Conservation (phyloP, 805 yeast species). For the Wickerhamiella shivajii region DNA sequence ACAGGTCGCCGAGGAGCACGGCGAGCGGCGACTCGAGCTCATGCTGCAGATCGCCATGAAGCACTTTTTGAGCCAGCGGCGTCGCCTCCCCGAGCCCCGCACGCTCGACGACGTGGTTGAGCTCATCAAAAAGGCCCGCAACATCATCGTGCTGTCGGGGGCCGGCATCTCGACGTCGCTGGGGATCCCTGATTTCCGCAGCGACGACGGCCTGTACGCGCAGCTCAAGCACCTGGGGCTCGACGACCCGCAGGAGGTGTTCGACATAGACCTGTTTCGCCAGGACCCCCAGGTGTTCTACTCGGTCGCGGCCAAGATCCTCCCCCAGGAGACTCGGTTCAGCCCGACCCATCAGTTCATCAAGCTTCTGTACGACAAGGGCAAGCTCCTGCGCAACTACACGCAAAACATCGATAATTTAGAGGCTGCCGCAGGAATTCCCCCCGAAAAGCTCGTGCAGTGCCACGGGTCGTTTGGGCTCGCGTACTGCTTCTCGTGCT, state of each 20-base stretch:
- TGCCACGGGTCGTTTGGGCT: constrained; percentile 89
- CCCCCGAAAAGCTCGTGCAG: constrained; percentile 54
- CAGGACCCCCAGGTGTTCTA: constrained; percentile 70
- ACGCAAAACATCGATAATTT: constrained; percentile 85
- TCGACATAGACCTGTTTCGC: constrained; percentile 55
- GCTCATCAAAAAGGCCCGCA: constrained; percentile 39
- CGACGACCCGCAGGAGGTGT: constrained; percentile 82
- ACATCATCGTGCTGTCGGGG: constrained; percentile 67
- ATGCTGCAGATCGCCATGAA: constrained; percentile 17
- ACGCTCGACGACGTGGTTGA: constrained; percentile 45
- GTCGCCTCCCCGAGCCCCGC: constrained; percentile 16
- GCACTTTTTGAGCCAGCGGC: constrained; percentile 13
- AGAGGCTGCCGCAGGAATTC: constrained; percentile 67
- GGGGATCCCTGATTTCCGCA: constrained; percentile 87
- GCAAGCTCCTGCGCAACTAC: constrained; percentile 66
- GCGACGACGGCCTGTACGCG: constrained; percentile 73
- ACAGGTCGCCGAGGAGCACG: constrained; percentile 12
- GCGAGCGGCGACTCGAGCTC: constrained; percentile 13
- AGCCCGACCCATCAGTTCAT: constrained; percentile 78
- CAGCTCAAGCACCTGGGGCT: constrained; percentile 52
- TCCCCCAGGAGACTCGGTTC: constrained; percentile 45
- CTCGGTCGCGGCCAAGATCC: constrained; percentile 69
- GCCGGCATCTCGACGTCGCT: constrained; percentile 86
- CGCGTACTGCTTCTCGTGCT: constrained; percentile 73
- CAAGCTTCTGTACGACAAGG: constrained; percentile 54